A percentile compares a stretch with the other conserved stretches of the same genome.
These are phyloP conservation scores for Rubia balearica DNA, from an alignment of 305 asterid genomes.

Conservation along the genomic window DNA sequence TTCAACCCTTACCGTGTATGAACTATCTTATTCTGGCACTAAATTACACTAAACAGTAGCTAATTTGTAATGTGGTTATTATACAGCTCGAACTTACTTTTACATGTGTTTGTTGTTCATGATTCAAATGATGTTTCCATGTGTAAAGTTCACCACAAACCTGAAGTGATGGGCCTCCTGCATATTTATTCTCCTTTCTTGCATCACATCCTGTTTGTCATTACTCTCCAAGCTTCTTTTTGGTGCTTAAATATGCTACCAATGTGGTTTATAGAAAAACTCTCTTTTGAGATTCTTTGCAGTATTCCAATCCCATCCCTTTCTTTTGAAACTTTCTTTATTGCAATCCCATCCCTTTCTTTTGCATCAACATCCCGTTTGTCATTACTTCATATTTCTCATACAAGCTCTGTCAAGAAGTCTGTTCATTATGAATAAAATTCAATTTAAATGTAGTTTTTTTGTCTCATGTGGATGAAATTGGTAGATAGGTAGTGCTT, in stretches of 20 bases:
- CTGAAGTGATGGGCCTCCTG: neutral
- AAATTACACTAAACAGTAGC: neutral
- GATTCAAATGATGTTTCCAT: neutral
- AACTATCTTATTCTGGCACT: neutral
- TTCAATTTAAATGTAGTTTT: neutral
- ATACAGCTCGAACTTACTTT: neutral
- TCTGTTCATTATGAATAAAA: conserved; percentile 21
- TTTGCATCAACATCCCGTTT: neutral
- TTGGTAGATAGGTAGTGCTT: neutral
- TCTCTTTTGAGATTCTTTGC: conserved; percentile 15
- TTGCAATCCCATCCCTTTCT: no score
- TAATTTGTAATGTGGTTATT: neutral
- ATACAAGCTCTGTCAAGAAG: conserved; percentile 4
- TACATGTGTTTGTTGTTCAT: neutral
- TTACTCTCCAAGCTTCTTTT: neutral
- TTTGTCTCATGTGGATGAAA: neutral
- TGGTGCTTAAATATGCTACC: neutral
- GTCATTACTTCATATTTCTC: neutral
- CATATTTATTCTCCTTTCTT: neutral
- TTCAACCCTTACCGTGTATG: neutral
- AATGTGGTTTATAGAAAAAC: neutral
- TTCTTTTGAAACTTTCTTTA: no score
- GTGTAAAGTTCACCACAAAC: neutral
- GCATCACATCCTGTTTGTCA: neutral
- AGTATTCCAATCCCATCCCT: neutral